Percentiles rank a stretch among this genome's conserved stretches.
Evolutionary conservation across 257 asterid genomes (phyloP).

Genomic region (Solanum piurae): DNA sequence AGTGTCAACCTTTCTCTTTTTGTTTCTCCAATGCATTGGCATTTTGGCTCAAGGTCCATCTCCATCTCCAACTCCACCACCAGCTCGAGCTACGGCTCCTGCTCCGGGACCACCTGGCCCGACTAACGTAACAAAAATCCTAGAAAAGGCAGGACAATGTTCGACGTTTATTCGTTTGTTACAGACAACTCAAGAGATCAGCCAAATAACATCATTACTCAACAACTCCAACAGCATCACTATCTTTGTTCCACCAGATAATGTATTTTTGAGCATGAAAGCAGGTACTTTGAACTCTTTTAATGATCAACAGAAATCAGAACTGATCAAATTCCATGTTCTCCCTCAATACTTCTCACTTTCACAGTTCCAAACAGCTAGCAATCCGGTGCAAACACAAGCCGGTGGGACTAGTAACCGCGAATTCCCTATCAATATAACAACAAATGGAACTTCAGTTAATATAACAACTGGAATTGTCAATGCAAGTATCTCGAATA

Average conservation of each 20-base stretch:
- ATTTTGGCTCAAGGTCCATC: conserved; percentile 23
- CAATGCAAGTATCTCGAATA: conserved; percentile 29
- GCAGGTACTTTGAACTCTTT: conserved; percentile 32
- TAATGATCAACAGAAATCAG: conserved; percentile 25
- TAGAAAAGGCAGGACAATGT: conserved; percentile 43
- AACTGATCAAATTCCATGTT: conserved; percentile 37
- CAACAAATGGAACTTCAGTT: conserved; percentile 26
- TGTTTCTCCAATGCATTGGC: conserved; percentile 3
- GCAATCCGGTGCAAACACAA: conserved; percentile 37
- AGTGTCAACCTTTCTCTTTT: conserved; percentile 3
- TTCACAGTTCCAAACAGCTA: conserved; percentile 35
- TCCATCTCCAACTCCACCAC: background rate
- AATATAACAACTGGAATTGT: conserved; percentile 41
- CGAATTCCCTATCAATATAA: conserved; percentile 33
- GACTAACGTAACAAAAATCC: conserved; percentile 35
- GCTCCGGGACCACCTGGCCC: conserved; percentile 39
- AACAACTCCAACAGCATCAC: conserved; percentile 45
- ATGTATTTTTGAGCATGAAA: conserved; percentile 33
- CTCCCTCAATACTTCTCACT: conserved; percentile 24
- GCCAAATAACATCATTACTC: conserved; percentile 40
- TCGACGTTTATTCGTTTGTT: conserved; percentile 40
- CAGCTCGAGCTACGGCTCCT: conserved; percentile 3
- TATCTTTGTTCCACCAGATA: conserved; percentile 31
- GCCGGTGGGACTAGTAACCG: conserved; percentile 35
- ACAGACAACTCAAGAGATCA: conserved; percentile 34